These are phyloP conservation scores for Zymoseptoria crescenta DNA, from an alignment of 2,329 filamentous ascomycete genomes.

Conservation along the genomic window DNA sequence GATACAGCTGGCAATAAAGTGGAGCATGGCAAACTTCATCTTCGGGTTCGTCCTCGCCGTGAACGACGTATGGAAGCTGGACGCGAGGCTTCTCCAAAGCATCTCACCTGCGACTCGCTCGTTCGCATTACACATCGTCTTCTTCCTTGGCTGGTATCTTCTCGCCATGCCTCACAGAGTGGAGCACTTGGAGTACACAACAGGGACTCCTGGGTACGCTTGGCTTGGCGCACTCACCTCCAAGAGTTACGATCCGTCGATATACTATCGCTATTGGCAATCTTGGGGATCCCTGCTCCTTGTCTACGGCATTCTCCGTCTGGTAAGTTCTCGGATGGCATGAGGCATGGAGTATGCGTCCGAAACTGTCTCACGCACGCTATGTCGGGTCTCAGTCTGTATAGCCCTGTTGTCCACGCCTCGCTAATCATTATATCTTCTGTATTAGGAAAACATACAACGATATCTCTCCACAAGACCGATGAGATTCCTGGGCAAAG, in stretches of 20 bases:
- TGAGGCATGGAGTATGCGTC: too few relatives aligned
- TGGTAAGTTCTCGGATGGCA: conserved; percentile 18
- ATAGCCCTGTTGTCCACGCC: too few relatives aligned
- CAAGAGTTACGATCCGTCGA: conserved; percentile 14
- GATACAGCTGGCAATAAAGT: conserved; percentile 1
- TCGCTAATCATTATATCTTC: too few relatives aligned
- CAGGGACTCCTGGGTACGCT: conserved; percentile 51
- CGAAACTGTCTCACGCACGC: too few relatives aligned
- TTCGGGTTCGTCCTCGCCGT: not conserved
- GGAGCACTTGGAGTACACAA: conserved; percentile 27
- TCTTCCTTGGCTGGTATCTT: conserved; percentile 8
- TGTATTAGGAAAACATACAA: conserved; percentile 30
- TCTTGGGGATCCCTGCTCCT: conserved; percentile 47
- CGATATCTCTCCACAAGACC: conserved; percentile 43
- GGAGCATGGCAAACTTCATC: not conserved
- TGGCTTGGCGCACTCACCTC: conserved; percentile 42
- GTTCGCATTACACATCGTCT: not conserved
- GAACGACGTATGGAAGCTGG: conserved; percentile 3
- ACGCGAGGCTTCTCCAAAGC: not conserved
- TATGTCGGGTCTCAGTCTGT: too few relatives aligned
- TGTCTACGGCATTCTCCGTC: conserved; percentile 44
- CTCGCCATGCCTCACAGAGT: conserved; percentile 2
- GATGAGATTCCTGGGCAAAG: conserved; percentile 52
- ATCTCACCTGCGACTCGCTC: not conserved
- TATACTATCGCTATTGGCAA: conserved; percentile 49